Evolutionary conservation across 2,329 filamentous ascomycete species (phyloP).

Genomic region (Exserohilum turcica): DNA sequence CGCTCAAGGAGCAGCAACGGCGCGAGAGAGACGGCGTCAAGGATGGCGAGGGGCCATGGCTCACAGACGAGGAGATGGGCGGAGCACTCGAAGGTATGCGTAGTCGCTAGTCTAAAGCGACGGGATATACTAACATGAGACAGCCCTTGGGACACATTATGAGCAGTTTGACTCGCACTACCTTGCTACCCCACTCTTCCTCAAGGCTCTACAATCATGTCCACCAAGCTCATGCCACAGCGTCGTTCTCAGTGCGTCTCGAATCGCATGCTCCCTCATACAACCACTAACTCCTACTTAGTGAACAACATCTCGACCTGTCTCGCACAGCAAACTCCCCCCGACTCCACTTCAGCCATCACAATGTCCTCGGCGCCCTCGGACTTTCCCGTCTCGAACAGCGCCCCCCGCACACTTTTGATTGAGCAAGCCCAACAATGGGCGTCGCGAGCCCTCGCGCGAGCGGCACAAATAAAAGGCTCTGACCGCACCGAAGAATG

Average conservation of each 20-base stretch:
- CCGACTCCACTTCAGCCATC: conserved; percentile 29
- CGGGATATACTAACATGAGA: conserved; percentile 30
- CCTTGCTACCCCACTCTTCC: conserved; percentile 81
- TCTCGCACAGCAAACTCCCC: conserved; percentile 68
- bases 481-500: conserved; percentile 76
- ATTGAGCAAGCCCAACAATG: conserved; percentile 75
- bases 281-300: conserved; percentile 34
- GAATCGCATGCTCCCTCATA: neutral
- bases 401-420: conserved; percentile 63
- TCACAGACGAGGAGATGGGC: conserved; percentile 73
- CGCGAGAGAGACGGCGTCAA: conserved; percentile 71
- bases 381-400: conserved; percentile 41
- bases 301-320: conserved; percentile 82
- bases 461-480: conserved; percentile 68
- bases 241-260: conserved; percentile 71
- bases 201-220: conserved; percentile 78
- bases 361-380: conserved; percentile 44
- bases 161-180: conserved; percentile 75
- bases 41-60: conserved; percentile 72
- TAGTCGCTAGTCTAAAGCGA: conserved; percentile 11
- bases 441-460: conserved; percentile 75
- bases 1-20: conserved; percentile 73
- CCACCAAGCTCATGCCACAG: conserved; percentile 72
- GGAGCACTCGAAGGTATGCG: conserved; percentile 68
- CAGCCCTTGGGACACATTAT: conserved; percentile 77